Base-by-base conservation (phyloP, 2,329 filamentous ascomycete species). In the Fusarium sp. region DNA sequence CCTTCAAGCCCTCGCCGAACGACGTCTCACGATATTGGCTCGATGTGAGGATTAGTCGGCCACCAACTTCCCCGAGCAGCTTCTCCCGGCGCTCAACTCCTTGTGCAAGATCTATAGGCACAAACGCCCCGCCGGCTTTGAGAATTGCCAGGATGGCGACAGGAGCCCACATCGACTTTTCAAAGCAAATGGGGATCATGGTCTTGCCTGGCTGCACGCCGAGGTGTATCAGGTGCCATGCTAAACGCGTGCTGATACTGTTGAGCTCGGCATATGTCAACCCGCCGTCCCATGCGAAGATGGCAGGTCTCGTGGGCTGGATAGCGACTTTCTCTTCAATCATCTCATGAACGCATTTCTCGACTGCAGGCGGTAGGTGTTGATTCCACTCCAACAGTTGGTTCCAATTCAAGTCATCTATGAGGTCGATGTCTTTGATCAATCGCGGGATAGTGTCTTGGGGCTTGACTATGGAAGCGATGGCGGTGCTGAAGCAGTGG, bases 291-390 rank as follows among this genome's bases (percentile, higher is more conserved):
- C 43, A 57, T 32, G 53, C 17, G 11, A 38, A 51, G 23, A 56
- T 36, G 2, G 53, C 53, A 3, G 53, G 47, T 42, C 47, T 41
- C 27, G 53, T 46, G 8, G 53, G 53, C n/a, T 56, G 53, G 1
- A 32, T 36, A 9, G 25, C 10, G 36, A 51, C 42, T 37, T 56
- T 36, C 10, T 56, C 23, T 11, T 8, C 47, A n/a, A 56, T 51
- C 47, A 56, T 56, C 31, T 51, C 47, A 10, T 56, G 47, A 19
- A 56, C 35, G 9, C 53, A 56, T 46, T 51, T 51, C 29, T 56
- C 46, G 1, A 51, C 6, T 2, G 21, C 39, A 7, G 53, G 27
- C 6, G 53, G 53, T 10, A 56, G 41, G 7, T 42, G 17, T 9
- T 42, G 31, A 14, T 56, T 55, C 52, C 52, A 55, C 13, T 47